Percentiles rank a stretch among this genome's conserved stretches.
phyloP scores from a whole-genome alignment of 441 rosid species.

The Adansonia grandidieri region DNA sequence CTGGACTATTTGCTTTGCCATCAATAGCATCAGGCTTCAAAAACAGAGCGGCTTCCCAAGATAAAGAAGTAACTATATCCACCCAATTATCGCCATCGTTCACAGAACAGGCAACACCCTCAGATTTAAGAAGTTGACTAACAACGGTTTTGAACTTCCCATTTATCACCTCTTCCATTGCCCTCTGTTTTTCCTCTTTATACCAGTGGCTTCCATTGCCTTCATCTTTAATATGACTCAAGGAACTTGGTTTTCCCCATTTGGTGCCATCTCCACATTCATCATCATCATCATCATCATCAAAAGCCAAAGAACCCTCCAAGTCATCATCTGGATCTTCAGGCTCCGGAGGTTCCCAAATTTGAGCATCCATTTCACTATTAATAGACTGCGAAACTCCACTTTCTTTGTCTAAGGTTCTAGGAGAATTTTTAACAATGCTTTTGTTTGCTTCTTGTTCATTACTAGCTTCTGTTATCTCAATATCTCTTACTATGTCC shows the following conservation, averaged over 20 bases:
- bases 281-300: constrained; percentile 76
- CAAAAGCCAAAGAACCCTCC: constrained; percentile 57
- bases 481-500: constrained; percentile 47
- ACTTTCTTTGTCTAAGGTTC: constrained; percentile 37
- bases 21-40: constrained; percentile 68
- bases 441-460: constrained; percentile 41
- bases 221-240: constrained; percentile 49
- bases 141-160: constrained; percentile 72
- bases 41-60: constrained; percentile 91
- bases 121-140: constrained; percentile 62
- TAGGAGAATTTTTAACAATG: constrained; percentile 33
- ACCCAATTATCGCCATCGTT: constrained; percentile 67
- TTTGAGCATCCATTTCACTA: constrained; percentile 42
- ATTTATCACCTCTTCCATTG: constrained; percentile 64
- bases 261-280: constrained; percentile 70
- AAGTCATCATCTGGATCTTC: constrained; percentile 67
- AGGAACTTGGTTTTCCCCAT: constrained; percentile 72
- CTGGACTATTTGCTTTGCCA: constrained; percentile 64
- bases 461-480: constrained; percentile 42
- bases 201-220: constrained; percentile 42
- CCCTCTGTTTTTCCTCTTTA: constrained; percentile 63
- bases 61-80: constrained; percentile 66
- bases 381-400: constrained; percentile 36
- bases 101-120: constrained; percentile 41
- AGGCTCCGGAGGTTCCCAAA: constrained; percentile 95